phyloP scores from a whole-genome alignment of 257 asterid species.

The Solanum pennellii region DNA sequence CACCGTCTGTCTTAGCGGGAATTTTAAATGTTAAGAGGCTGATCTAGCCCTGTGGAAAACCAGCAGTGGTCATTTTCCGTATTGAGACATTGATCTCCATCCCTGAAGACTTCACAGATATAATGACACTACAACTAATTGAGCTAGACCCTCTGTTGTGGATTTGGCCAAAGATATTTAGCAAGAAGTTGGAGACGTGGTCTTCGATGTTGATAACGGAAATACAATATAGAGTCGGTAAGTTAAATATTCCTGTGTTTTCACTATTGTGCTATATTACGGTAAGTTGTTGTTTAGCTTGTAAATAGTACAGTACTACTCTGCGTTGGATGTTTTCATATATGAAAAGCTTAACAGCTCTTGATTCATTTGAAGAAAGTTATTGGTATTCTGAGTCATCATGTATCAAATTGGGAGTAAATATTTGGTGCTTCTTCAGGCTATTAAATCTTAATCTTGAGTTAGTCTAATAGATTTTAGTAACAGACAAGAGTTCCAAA shows the following conservation, averaged over 20 bases:
- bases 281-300: not conserved
- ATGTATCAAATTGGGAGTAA: not conserved
- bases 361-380: too few relatives aligned
- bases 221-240: not conserved
- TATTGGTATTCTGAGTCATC: too few relatives aligned
- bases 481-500: not conserved
- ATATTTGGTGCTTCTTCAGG: not conserved
- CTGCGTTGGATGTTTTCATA: too few relatives aligned
- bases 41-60: too few relatives aligned
- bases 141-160: conserved; percentile 16
- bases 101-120: not conserved
- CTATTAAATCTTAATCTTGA: not conserved
- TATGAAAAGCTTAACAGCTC: too few relatives aligned
- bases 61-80: not conserved
- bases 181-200: not conserved
- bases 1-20: not conserved
- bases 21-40: not conserved
- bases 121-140: conserved; percentile 43
- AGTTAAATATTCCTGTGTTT: not conserved
- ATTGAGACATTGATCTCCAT: not conserved
- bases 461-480: not conserved
- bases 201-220: not conserved
- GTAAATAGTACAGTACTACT: not conserved
- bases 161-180: not conserved
- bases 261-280: not conserved